Percentiles rank a stretch among this genome's conserved stretches.
Evolutionary conservation across 2,329 filamentous ascomycete genomes (phyloP).

Genomic region (Penicillium crustosum): DNA sequence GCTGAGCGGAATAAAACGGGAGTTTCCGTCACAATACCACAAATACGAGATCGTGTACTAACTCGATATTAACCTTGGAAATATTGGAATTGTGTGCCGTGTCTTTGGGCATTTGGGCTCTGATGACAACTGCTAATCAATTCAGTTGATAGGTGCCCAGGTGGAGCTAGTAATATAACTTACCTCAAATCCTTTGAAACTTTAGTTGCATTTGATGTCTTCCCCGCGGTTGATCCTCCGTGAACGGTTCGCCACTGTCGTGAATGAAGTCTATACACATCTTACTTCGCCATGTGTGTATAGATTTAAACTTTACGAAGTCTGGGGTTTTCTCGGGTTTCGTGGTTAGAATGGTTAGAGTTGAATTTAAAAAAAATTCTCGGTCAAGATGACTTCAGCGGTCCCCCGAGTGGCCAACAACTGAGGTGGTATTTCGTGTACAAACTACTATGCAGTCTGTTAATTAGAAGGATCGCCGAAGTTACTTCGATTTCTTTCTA

Average conservation of each 20-base stretch:
- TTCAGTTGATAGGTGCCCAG: neutral
- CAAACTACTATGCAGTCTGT: neutral
- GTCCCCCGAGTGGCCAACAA: neutral
- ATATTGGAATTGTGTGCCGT: neutral
- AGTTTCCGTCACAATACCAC: neutral
- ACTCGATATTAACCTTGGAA: neutral
- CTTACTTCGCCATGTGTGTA: neutral
- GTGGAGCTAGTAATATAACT: neutral
- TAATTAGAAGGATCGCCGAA: neutral
- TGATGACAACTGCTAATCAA: neutral
- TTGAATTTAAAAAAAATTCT: neutral
- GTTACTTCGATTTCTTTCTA: neutral
- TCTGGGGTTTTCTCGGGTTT: neutral
- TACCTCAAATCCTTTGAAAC: neutral
- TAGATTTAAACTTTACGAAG: neutral
- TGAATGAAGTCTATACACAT: neutral
- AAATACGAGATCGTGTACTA: neutral
- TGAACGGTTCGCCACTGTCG: slow-evolving; percentile 3
- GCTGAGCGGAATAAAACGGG: slow-evolving; percentile 2
- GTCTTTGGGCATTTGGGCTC: neutral
- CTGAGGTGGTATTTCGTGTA: neutral
- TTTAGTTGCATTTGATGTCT: neutral
- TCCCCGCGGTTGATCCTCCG: neutral
- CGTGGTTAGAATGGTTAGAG: neutral
- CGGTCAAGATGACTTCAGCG: neutral